phyloP scores from a whole-genome alignment of 176 grass and related monocot genomes.

The Zizania latifolia region DNA sequence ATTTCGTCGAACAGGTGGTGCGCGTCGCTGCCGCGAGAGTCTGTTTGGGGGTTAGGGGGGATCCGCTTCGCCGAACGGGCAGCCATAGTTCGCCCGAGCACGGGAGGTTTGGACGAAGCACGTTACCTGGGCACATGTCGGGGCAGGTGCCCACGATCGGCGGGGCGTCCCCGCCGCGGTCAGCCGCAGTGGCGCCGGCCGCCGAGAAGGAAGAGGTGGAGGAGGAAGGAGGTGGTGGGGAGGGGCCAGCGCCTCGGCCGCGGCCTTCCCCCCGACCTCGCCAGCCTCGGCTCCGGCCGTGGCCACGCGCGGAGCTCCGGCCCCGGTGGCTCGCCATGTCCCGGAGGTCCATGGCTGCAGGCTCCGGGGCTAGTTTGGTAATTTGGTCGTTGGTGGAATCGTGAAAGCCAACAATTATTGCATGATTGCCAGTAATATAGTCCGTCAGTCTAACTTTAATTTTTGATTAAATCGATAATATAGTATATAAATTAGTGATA shows the following conservation, averaged over 20 bases:
- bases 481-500: too few relatives aligned
- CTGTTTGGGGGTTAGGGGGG: too few relatives aligned
- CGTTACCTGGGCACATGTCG: constrained; percentile 85
- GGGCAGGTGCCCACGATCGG: constrained; percentile 60
- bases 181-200: background rate
- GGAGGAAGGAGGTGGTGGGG: constrained; percentile 6
- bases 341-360: constrained; percentile 24
- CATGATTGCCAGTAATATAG: too few relatives aligned
- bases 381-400: background rate
- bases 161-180: constrained; percentile 6
- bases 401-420: too few relatives aligned
- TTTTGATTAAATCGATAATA: too few relatives aligned
- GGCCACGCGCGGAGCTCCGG: constrained; percentile 5
- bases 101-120: background rate
- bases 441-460: too few relatives aligned
- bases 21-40: background rate
- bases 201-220: constrained; percentile 1
- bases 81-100: background rate
- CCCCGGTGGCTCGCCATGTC: constrained; percentile 3
- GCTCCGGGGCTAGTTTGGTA: background rate
- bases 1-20: constrained; percentile 17
- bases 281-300: constrained; percentile 13
- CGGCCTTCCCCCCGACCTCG: constrained; percentile 8
- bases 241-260: background rate
- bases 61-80: background rate